Evolutionary conservation across 129 eudicot species (phyloP), one percentile per base, ranked within the genome.

Genomic region (Saposhnikovia divaricata): DNA sequence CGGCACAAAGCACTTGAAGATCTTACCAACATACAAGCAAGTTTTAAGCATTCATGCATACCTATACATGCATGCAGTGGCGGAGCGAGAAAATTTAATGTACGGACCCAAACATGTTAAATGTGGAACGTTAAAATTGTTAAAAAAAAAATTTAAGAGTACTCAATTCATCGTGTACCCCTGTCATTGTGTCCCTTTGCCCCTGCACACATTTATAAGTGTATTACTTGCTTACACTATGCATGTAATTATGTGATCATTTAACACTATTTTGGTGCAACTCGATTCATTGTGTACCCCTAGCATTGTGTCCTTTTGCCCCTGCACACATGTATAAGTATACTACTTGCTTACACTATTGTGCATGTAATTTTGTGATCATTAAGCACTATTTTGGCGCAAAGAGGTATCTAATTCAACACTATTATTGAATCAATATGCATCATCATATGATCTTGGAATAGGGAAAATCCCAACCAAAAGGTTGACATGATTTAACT

Each of bases 401-500:
- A 25, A 61, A 61, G 69, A 61, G 69, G 69, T 25, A 61, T 61
- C 69, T 61, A n/a, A 61, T n/a, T 61, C 34, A 61, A 61, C 69
- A 61, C 69, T 69, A 69, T 28, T 69, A 13, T 15, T 69, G 44
- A 69, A 69, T 28, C 74, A 69, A 69, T 12, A 34, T 69, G 74
- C 74, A 34, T 69, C 74, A 69, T 31, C 40, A 69, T 34, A 31
- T 69, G 43, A 34, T 31, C 69, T 61, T 69, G n/a, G 7, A 69
- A 34, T 14, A 69, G 74, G 9, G 74, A 69, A 69, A 15, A 4
- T 34, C 37, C 16, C n/a, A 69, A 34, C 34, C 74, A 34, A 31
- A 69, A 28, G 74, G 42, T 21, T 69, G 74, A 34, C 74, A 69
- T 34, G 74, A 69, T 69, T 69, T 31, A 69, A 69, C 74, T 34